These are phyloP conservation scores for Coniochaeta sp. DNA, from an alignment of 2,329 filamentous ascomycete species.

Conservation along the genomic window DNA sequence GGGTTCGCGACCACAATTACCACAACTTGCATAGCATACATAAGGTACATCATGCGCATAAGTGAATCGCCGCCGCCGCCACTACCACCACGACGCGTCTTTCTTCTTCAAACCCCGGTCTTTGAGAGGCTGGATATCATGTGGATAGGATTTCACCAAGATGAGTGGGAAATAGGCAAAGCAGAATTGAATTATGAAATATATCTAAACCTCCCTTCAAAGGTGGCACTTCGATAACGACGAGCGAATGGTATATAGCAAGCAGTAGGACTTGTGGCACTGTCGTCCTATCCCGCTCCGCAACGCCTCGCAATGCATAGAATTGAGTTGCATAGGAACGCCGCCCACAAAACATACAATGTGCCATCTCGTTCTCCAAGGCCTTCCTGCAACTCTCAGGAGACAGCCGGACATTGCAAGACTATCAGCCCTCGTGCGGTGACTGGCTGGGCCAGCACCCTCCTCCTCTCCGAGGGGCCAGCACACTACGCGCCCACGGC, in stretches of 20 bases:
- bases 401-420: background rate
- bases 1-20: too few species aligned
- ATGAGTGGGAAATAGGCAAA: background rate
- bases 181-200: background rate
- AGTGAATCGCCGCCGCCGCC: too few species aligned
- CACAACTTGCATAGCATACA: too few species aligned
- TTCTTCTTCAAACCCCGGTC: background rate
- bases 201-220: background rate
- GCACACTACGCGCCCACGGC: slow-evolving; percentile 14
- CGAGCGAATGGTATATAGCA: background rate
- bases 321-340: background rate
- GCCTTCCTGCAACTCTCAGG: background rate
- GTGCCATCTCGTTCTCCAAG: background rate
- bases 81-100: background rate
- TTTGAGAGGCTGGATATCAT: background rate
- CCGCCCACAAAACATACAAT: background rate
- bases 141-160: background rate
- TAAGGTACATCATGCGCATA: background rate
- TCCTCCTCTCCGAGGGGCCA: background rate
- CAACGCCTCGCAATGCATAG: background rate
- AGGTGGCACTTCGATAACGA: background rate
- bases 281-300: background rate
- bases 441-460: background rate
- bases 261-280: background rate
- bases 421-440: background rate